phyloP scores from a whole-genome alignment of 306 rosid genomes.

The Cucumis sativus region Cucumber_9930_V3 NC_026657.2:26077001-26077500 shows the following conservation, averaged over 20 bases:
- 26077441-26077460: background rate
- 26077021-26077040: background rate
- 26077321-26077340: background rate
- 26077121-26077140: slow-evolving; percentile 18
- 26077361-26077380: background rate
- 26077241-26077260: background rate
- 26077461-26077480: background rate
- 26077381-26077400: background rate
- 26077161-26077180: slow-evolving; percentile 19
- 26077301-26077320: background rate
- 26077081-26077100: slow-evolving; percentile 33
- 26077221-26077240: background rate
- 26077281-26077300: background rate
- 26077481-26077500: slow-evolving; percentile 34
- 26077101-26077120: slow-evolving; percentile 35
- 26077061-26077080: slow-evolving; percentile 21
- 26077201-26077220: background rate
- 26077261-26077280: background rate
- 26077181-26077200: background rate
- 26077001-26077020: background rate
- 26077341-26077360: background rate
- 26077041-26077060: slow-evolving; percentile 49
- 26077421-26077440: background rate
- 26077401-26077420: background rate
- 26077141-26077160: slow-evolving; percentile 18